Conservation (phyloP, 805 yeast genomes). For the Pichia manshurica region DNA sequence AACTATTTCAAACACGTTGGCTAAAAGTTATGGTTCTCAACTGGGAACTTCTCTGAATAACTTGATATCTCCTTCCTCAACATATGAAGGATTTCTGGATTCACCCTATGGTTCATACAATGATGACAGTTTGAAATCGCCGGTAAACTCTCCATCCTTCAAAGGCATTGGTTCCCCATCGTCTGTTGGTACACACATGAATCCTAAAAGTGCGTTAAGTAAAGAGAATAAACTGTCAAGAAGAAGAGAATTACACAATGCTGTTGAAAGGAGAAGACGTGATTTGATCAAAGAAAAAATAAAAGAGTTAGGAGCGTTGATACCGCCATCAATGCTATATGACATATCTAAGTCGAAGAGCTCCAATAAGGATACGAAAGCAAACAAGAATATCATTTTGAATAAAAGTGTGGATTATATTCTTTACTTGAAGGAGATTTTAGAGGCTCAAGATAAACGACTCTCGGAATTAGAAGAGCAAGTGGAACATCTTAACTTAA, state of each 20-base stretch:
- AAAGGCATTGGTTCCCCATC: conserved; percentile 32
- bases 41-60: conserved; percentile 29
- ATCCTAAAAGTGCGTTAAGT: conserved; percentile 33
- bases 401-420: conserved; percentile 78
- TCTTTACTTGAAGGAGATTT: conserved; percentile 54
- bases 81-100: conserved; percentile 30
- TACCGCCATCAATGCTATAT: conserved; percentile 68
- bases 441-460: conserved; percentile 49
- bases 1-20: conserved; percentile 11
- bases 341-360: conserved; percentile 27
- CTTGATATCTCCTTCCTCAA: conserved; percentile 31
- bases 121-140: conserved; percentile 30
- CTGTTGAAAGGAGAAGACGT: conserved; percentile 87
- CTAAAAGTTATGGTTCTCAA: conserved; percentile 27
- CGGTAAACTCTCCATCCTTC: conserved; percentile 31
- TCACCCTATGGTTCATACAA: conserved; percentile 33
- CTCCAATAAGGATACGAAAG: conserved; percentile 56
- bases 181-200: conserved; percentile 29
- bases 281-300: conserved; percentile 87
- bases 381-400: conserved; percentile 76
- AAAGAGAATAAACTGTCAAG: conserved; percentile 71
- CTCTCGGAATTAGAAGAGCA: conserved; percentile 36
- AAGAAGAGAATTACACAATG: conserved; percentile 86
- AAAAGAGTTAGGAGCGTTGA: conserved; percentile 71
- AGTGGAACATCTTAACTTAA: conserved; percentile 20